Percentiles rank a stretch among this genome's conserved stretches.
phyloP scores from a whole-genome alignment of 768 basidiomycete genomes.

The Lentinus tigrinus region DNA sequence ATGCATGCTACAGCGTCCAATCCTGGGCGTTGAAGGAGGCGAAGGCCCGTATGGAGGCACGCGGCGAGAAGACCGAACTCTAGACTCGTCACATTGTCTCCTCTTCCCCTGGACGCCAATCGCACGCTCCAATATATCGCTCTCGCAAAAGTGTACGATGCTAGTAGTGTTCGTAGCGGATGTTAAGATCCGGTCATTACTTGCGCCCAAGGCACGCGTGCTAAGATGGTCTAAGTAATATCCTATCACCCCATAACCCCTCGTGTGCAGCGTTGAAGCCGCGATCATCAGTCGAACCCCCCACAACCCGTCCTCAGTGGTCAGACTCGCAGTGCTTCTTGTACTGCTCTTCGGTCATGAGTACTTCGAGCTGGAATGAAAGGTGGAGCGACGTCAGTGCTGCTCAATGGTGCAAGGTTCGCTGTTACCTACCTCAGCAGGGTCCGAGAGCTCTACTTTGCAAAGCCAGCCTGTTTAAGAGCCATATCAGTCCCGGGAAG shows the following conservation, averaged over 20 bases:
- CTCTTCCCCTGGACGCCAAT: neutral
- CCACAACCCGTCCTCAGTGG: conserved; percentile 5
- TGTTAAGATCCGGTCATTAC: conserved; percentile 15
- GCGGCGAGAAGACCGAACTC: conserved; percentile 84
- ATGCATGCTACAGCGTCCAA: conserved; percentile 61
- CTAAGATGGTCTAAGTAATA: conserved; percentile 14
- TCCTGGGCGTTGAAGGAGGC: conserved; percentile 92
- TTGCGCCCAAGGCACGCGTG: conserved; percentile 7
- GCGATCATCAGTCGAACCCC: conserved; percentile 8
- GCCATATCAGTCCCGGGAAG: neutral
- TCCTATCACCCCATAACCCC: neutral
- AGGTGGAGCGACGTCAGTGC: neutral
- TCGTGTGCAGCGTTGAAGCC: conserved; percentile 3
- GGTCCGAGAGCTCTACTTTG: conserved; percentile 82
- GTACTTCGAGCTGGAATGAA: conserved; percentile 58
- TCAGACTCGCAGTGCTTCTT: conserved; percentile 48
- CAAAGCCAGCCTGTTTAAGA: conserved; percentile 82
- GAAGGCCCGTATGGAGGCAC: conserved; percentile 84
- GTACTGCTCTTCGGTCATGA: conserved; percentile 82
- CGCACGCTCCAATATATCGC: conserved; percentile 13
- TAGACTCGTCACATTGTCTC: conserved; percentile 33
- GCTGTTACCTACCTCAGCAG: conserved; percentile 59
- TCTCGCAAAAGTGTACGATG: neutral
- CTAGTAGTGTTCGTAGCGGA: neutral
- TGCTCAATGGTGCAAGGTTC: neutral